phyloP scores from a whole-genome alignment of 176 grass and related monocot genomes.

The Canna indica region DNA sequence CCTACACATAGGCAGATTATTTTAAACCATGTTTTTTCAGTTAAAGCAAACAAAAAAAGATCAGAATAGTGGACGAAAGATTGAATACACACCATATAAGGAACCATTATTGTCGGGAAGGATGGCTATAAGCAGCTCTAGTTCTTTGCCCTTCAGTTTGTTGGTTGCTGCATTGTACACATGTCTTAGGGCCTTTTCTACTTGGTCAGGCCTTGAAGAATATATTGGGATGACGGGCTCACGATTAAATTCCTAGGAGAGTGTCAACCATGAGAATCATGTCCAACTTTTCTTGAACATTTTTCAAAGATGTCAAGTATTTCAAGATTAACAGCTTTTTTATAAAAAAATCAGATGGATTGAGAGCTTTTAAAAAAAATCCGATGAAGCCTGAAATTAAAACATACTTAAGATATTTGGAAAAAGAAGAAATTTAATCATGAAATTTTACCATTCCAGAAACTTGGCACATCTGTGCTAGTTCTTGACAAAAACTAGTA shows the following conservation, averaged over 20 bases:
- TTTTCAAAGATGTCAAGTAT: not conserved
- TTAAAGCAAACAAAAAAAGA: not conserved
- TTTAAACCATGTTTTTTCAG: slow-evolving; percentile 1
- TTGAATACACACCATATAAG: slow-evolving; percentile 55
- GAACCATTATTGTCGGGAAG: slow-evolving; percentile 97
- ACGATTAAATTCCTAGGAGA: slow-evolving; percentile 75
- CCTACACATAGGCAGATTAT: slow-evolving; percentile 33
- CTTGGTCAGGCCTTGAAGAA: slow-evolving; percentile 90
- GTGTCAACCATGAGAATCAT: slow-evolving; percentile 5
- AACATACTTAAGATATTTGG: not conserved
- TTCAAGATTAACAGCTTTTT: slow-evolving; percentile 1
- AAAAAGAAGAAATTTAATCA: not conserved
- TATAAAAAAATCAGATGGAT: not conserved
- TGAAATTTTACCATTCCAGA: slow-evolving; percentile 68
- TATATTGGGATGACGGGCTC: slow-evolving; percentile 91
- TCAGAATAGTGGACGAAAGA: slow-evolving; percentile 3
- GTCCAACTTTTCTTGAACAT: not conserved
- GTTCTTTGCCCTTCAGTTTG: slow-evolving; percentile 93
- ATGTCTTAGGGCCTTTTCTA: slow-evolving; percentile 81
- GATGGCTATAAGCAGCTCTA: slow-evolving; percentile 91
- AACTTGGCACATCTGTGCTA: slow-evolving; percentile 94
- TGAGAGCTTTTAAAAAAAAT: not conserved
- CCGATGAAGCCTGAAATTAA: not conserved
- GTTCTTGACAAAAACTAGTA: slow-evolving; percentile 86
- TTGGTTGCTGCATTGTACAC: slow-evolving; percentile 75